These are phyloP conservation scores for Microcera coccophila DNA, from an alignment of 2,329 filamentous ascomycete species.

Conservation along the genomic window DNA sequence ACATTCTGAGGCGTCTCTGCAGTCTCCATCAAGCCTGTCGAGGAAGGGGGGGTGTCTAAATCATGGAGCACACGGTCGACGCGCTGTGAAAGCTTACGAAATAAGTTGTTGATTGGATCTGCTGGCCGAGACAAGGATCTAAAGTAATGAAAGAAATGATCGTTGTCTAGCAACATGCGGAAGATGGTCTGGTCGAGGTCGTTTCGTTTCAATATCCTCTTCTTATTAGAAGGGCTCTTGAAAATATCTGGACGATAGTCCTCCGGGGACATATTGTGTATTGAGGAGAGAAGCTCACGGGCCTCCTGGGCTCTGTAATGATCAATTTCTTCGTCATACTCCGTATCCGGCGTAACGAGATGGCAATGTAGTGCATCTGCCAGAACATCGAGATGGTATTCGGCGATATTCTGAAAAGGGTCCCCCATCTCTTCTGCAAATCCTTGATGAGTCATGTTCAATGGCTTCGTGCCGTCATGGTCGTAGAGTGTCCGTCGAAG, in stretches of 20 bases:
- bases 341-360: slow-evolving; percentile 31
- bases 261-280: slow-evolving; percentile 38
- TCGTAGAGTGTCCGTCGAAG: slow-evolving; percentile 45
- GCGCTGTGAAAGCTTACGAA: slow-evolving; percentile 46
- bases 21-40: background rate
- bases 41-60: slow-evolving; percentile 34
- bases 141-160: slow-evolving; percentile 53
- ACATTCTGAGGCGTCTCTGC: slow-evolving; percentile 38
- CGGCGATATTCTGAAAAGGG: slow-evolving; percentile 47
- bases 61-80: slow-evolving; percentile 44
- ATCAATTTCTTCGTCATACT: slow-evolving; percentile 30
- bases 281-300: slow-evolving; percentile 48
- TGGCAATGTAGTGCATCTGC: slow-evolving; percentile 51
- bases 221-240: slow-evolving; percentile 25
- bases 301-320: slow-evolving; percentile 44
- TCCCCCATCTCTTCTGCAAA: slow-evolving; percentile 46
- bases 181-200: slow-evolving; percentile 51
- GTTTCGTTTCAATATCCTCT: slow-evolving; percentile 38
- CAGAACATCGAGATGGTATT: slow-evolving; percentile 49
- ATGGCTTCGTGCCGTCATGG: slow-evolving; percentile 33
- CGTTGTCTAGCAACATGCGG: slow-evolving; percentile 51
- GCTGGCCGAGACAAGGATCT: slow-evolving; percentile 42
- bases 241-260: slow-evolving; percentile 48
- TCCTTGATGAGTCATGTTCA: slow-evolving; percentile 42
- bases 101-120: slow-evolving; percentile 44